Percentiles rank a stretch among this genome's conserved stretches.
Conservation (phyloP, 495 filamentous ascomycete species). For the Penicillium ucsense region DNA sequence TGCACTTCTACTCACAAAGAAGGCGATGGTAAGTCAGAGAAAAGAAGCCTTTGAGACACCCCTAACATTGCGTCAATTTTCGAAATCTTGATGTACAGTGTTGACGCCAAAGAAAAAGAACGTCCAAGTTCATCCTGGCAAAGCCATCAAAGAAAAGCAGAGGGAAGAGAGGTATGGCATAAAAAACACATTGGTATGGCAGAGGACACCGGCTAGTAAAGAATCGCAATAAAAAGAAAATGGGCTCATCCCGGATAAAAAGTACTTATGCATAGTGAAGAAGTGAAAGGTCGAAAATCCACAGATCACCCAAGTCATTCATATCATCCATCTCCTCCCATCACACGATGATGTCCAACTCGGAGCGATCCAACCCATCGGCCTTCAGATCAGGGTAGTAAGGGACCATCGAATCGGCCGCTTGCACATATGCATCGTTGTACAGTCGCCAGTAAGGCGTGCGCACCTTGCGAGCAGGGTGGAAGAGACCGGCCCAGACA, state of each 20-base stretch:
- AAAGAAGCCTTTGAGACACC: too few species aligned
- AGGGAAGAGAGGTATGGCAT: constrained; percentile 5
- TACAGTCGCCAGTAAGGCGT: constrained; percentile 91
- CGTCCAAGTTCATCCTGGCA: constrained; percentile 14
- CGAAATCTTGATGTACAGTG: constrained; percentile 17
- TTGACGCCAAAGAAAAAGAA: constrained; percentile 9
- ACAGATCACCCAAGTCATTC: constrained; percentile 1
- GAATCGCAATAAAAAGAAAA: not conserved
- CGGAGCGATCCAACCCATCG: constrained; percentile 61
- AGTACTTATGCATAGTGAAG: constrained; percentile 11
- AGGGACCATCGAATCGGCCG: constrained; percentile 87
- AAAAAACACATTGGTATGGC: constrained; percentile 5
- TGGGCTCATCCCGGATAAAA: not conserved
- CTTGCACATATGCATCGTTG: constrained; percentile 94
- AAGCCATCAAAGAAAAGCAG: too few species aligned
- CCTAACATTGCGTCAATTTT: constrained; percentile 1
- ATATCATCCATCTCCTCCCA: not conserved
- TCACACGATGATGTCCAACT: constrained; percentile 78
- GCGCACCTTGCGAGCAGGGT: constrained; percentile 88
- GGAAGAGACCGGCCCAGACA: constrained; percentile 94
- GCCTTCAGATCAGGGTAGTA: constrained; percentile 83
- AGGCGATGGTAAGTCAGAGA: too few species aligned
- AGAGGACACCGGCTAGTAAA: constrained; percentile 15
- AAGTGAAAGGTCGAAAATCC: constrained; percentile 9
- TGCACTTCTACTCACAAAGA: too few species aligned